phyloP scores from a whole-genome alignment of 306 rosid genomes.

The Acacia crassicarpa region DNA sequence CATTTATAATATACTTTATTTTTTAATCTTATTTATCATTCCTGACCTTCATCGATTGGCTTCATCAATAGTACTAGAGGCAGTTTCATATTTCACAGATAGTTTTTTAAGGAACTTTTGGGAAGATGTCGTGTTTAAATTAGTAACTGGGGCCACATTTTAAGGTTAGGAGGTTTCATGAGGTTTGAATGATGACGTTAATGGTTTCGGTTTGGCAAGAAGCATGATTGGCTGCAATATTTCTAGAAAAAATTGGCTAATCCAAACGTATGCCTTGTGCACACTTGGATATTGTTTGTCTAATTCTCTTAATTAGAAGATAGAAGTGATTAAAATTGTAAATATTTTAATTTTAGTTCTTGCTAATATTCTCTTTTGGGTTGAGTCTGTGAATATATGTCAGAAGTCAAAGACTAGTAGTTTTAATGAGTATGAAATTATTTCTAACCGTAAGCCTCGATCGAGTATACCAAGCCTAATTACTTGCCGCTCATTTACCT shows the following conservation, averaged over 20 bases:
- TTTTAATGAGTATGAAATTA: background rate
- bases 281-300: background rate
- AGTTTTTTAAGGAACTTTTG: too few relatives aligned
- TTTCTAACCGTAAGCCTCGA: constrained; percentile 39
- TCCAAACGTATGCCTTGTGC: background rate
- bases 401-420: background rate
- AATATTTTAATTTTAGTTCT: background rate
- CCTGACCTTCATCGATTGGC: too few relatives aligned
- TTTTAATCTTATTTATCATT: too few relatives aligned
- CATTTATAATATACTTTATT: too few relatives aligned
- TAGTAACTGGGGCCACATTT: too few relatives aligned
- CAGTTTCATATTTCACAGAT: too few relatives aligned
- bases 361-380: background rate
- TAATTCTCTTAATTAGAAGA: background rate
- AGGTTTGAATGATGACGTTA: background rate
- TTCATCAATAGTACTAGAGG: too few relatives aligned
- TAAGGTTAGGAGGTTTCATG: background rate
- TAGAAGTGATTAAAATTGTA: background rate
- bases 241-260: background rate
- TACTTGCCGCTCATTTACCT: constrained; percentile 33
- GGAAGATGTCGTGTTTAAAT: too few relatives aligned
- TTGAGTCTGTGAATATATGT: background rate
- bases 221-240: background rate
- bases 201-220: background rate
- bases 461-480: constrained; percentile 37